Conservation (phyloP, 768 basidiomycete genomes). For the Pleurotus pulmonarius region DNA sequence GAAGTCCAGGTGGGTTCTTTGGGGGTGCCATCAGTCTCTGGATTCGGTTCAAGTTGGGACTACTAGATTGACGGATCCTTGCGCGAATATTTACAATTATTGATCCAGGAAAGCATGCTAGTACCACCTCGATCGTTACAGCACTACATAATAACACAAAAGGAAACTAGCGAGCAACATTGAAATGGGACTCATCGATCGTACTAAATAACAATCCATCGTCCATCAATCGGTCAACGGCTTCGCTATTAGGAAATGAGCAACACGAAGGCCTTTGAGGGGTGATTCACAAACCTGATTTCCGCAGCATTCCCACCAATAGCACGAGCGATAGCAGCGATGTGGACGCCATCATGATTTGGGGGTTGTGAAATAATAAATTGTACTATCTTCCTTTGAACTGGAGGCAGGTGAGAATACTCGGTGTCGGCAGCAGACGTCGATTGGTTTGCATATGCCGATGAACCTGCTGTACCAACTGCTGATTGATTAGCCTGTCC, state of each 20-base stretch:
- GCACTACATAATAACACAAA: neutral
- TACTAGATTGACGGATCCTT: neutral
- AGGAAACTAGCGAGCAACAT: slow-evolving; percentile 38
- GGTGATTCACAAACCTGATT: slow-evolving; percentile 51
- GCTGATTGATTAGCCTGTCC: slow-evolving; percentile 20
- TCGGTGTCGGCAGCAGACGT: slow-evolving; percentile 31
- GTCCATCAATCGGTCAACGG: slow-evolving; percentile 74
- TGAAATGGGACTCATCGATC: slow-evolving; percentile 78
- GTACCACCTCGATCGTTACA: neutral
- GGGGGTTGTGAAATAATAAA: slow-evolving; percentile 50
- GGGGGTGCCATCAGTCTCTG: neutral
- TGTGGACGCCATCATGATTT: slow-evolving; percentile 64
- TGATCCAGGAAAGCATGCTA: neutral
- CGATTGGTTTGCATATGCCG: slow-evolving; percentile 41
- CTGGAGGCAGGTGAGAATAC: slow-evolving; percentile 51
- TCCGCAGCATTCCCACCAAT: slow-evolving; percentile 54
- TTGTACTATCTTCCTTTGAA: slow-evolving; percentile 64
- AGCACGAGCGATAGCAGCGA: slow-evolving; percentile 65
- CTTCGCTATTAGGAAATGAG: slow-evolving; percentile 41
- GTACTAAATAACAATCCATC: slow-evolving; percentile 80
- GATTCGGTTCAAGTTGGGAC: neutral
- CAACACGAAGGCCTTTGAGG: too few species aligned
- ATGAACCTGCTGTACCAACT: slow-evolving; percentile 17
- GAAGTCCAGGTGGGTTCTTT: neutral
- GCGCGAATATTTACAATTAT: neutral